Evolutionary conservation across 495 filamentous ascomycete species (phyloP), one percentile per base, ranked within the genome.

Genomic region (Aspergillus heteromorphus): DNA sequence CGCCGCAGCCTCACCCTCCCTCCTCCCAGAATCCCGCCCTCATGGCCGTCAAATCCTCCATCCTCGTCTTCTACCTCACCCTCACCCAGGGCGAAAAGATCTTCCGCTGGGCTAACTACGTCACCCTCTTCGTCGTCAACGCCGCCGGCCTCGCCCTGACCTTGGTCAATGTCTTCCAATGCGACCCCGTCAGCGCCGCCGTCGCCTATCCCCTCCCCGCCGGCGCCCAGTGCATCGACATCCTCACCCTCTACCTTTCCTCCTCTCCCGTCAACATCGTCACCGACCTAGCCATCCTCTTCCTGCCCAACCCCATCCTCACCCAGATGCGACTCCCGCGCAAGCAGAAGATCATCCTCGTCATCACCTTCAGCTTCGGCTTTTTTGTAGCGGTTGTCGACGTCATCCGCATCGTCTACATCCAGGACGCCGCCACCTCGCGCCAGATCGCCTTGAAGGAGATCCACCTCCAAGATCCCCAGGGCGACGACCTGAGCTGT

Each of bases 141-240:
- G 67, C 80, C 2, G 87, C 87, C 18, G 92, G 92, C 7, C 59
- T 85, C 5, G 85, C 89, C 10, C 73, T 97, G 60, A 93, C 89
- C 2, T 75, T 96, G 40, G 74, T 95, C 66, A 95, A 92, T 65
- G 82, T 92, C 61, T 89, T 96, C 58, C 92, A 95, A 74, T 97
- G 92, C 67, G 68, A 66, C n/a, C 92, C 92, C 3, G 67, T 91
- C 42, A 57, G 65, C 30, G 86, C 86, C 40, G 84, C 79, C 6
- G 89, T 84, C 57, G 66, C 65, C 6, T 72, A 77, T 64, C 68
- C 75, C 51, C 21, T 71, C 16, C 67, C 74, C 10, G 40, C 61
- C 4, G 45, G 68, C 25, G 74, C 79, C 23, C 68, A 70, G 11
- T 95, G 89, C 62, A 86, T 80, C 55, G 84, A 90, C 50, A 84